These are phyloP conservation scores for Talaromyces wortmannii DNA, from an alignment of 495 filamentous ascomycete species.

Conservation along the genomic window DNA sequence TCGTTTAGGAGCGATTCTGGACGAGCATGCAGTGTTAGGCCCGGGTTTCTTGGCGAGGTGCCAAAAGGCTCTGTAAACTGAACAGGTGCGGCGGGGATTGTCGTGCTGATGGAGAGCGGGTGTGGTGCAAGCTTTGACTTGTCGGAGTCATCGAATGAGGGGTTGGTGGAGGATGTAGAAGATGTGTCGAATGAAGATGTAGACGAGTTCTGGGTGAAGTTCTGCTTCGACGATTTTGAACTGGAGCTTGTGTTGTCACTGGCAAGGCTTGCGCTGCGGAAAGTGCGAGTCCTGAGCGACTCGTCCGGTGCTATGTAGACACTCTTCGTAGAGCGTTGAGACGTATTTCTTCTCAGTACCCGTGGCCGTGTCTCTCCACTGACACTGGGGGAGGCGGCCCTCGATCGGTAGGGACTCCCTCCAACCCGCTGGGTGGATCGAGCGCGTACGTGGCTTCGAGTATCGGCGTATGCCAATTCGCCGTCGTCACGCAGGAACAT, in stretches of 20 bases:
- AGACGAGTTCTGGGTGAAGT: background rate
- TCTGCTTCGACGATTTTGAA: background rate
- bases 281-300: background rate
- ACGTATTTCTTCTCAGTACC: background rate
- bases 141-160: background rate
- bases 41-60: background rate
- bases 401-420: background rate
- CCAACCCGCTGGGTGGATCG: background rate
- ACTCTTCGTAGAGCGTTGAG: conserved; percentile 2
- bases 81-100: background rate
- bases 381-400: background rate
- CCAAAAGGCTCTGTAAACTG: background rate
- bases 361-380: background rate
- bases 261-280: conserved; percentile 2
- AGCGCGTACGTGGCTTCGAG: background rate
- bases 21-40: background rate
- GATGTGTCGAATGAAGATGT: background rate
- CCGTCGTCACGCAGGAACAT: conserved; percentile 4
- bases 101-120: conserved; percentile 5
- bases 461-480: background rate
- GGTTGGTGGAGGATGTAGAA: background rate
- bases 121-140: background rate
- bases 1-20: background rate
- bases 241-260: background rate
- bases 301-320: background rate